Percentiles rank a stretch among this genome's conserved stretches.
Conservation (phyloP, 495 filamentous ascomycete genomes). For the Penicillium soppii region DNA sequence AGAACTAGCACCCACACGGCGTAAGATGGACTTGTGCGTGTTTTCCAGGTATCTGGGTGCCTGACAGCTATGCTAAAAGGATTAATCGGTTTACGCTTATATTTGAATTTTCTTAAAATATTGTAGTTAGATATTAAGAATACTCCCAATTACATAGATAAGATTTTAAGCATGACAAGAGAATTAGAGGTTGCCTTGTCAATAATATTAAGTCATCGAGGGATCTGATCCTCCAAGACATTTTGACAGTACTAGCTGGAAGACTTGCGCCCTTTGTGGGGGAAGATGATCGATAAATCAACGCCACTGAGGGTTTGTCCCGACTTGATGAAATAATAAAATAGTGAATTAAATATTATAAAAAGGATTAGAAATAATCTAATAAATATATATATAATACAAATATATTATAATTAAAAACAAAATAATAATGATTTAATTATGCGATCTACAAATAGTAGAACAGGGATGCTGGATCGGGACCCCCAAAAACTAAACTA, state of each 20-base stretch:
- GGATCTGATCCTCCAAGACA: not conserved
- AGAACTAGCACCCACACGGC: conserved; percentile 24
- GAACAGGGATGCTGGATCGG: conserved; percentile 18
- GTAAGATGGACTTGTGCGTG: not conserved
- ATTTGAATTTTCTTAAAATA: no score
- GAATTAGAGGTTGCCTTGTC: not conserved
- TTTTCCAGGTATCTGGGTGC: not conserved
- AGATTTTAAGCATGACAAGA: not conserved
- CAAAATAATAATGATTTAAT: not conserved
- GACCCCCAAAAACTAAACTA: conserved; percentile 10
- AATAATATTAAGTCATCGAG: not conserved
- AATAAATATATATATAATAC: no score
- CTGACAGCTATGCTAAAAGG: conserved; percentile 2
- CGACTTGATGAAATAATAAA: conserved; percentile 4
- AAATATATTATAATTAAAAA: not conserved
- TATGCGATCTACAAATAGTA: conserved; percentile 18
- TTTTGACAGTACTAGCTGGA: no score
- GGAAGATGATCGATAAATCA: conserved; percentile 23
- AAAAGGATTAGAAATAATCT: no score
- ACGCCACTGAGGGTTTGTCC: conserved; percentile 13
- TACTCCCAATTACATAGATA: no score
- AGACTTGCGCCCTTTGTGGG: no score
- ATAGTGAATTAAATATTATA: not conserved
- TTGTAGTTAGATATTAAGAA: no score
- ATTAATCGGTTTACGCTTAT: not conserved